A percentile compares a stretch with the other conserved stretches of the same genome.
Evolutionary conservation across 345 rosid species (phyloP).

Genomic region (Syzygium jambos): DNA sequence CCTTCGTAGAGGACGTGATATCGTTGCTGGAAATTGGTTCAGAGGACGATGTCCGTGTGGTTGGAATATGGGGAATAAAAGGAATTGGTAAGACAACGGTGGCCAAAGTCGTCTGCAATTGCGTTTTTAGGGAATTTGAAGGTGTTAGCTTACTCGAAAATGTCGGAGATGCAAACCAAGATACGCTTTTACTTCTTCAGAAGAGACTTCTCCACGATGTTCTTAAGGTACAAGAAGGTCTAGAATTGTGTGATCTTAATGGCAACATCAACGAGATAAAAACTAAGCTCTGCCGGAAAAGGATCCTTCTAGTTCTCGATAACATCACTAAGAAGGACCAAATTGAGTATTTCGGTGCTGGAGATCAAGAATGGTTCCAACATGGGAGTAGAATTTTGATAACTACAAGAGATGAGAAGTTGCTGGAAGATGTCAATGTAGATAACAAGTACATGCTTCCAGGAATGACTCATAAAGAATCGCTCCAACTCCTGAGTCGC

Average conservation of each 20-base stretch:
- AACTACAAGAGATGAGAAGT: background rate
- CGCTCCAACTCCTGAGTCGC: background rate
- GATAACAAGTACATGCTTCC: background rate
- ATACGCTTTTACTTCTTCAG: background rate
- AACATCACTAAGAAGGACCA: background rate
- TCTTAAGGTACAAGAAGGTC: background rate
- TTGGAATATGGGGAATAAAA: background rate
- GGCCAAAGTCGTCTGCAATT: background rate
- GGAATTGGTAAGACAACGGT: conserved; percentile 4
- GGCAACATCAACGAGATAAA: background rate
- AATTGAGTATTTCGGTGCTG: background rate
- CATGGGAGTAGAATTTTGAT: background rate
- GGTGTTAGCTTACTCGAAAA: conserved; percentile 4
- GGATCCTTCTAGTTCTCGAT: background rate
- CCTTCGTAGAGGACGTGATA: background rate
- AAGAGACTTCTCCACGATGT: conserved; percentile 1
- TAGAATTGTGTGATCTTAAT: background rate
- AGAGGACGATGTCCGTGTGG: background rate
- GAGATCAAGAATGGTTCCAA: background rate
- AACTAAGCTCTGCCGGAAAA: background rate
- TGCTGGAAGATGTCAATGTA: background rate
- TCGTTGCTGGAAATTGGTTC: background rate
- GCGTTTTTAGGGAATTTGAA: background rate
- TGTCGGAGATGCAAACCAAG: background rate
- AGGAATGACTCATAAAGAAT: background rate